Conservation (phyloP, 495 filamentous ascomycete species). For the Rhypophila decipiens region DNA sequence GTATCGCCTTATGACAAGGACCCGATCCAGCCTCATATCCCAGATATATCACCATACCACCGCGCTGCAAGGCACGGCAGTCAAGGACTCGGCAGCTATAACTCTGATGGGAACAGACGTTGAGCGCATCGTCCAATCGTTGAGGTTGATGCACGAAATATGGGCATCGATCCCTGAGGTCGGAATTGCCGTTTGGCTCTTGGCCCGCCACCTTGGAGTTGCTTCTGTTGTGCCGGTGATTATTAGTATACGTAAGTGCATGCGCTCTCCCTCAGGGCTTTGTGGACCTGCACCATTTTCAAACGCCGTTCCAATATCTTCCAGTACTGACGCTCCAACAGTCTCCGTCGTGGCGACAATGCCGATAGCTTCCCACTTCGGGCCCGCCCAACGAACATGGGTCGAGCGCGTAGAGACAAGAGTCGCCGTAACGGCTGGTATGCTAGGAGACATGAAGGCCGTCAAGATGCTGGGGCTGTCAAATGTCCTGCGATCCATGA, state of each 20-base stretch:
- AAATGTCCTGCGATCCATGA: conserved; percentile 16
- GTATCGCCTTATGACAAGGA: conserved; percentile 40
- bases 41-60: conserved; percentile 49
- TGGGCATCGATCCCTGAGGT: conserved; percentile 47
- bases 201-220: conserved; percentile 45
- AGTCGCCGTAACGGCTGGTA: conserved; percentile 24
- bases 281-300: too few relatives aligned
- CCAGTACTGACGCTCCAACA: neutral
- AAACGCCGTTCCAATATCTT: too few relatives aligned
- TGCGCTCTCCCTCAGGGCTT: too few relatives aligned
- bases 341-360: conserved; percentile 1
- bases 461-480: conserved; percentile 39
- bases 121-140: conserved; percentile 18
- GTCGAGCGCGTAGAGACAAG: conserved; percentile 30
- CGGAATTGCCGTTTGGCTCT: conserved; percentile 47
- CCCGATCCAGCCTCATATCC: conserved; percentile 47
- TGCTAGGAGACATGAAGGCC: conserved; percentile 36
- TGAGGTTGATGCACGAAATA: conserved; percentile 18
- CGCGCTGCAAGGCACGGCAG: conserved; percentile 31
- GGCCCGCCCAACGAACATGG: conserved; percentile 28
- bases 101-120: conserved; percentile 53
- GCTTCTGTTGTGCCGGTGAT: conserved; percentile 42
- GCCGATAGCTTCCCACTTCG: conserved; percentile 10
- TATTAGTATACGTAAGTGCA: conserved; percentile 35
- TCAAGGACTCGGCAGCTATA: conserved; percentile 45